Evolutionary conservation across 495 filamentous ascomycete species (phyloP).

Genomic region (Penicillium lividum): DNA sequence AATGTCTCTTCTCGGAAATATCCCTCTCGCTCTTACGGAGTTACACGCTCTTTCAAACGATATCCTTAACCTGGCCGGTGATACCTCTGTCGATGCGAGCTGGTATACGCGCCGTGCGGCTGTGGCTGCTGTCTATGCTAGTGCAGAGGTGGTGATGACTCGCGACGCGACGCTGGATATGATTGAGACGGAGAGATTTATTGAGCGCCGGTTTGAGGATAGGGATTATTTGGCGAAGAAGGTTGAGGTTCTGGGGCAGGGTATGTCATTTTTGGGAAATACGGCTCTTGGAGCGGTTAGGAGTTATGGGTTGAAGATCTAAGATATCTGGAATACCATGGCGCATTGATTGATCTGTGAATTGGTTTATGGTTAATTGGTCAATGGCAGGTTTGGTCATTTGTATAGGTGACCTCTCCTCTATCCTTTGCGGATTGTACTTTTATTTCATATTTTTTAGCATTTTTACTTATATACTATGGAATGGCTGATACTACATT

Average conservation of each 20-base stretch:
- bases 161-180: slow-evolving; percentile 70
- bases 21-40: slow-evolving; percentile 76
- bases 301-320: slow-evolving; percentile 53
- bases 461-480: background rate
- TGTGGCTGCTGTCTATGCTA: slow-evolving; percentile 78
- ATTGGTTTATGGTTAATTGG: background rate
- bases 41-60: slow-evolving; percentile 81
- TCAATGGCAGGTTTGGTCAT: background rate
- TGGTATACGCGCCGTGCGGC: slow-evolving; percentile 92
- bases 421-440: background rate
- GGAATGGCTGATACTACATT: background rate
- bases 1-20: slow-evolving; percentile 77
- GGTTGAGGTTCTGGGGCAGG: slow-evolving; percentile 64
- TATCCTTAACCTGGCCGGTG: slow-evolving; percentile 82
- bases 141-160: slow-evolving; percentile 90
- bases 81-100: slow-evolving; percentile 72
- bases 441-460: background rate
- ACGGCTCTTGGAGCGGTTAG: slow-evolving; percentile 44
- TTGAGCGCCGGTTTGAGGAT: slow-evolving; percentile 76
- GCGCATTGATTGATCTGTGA: background rate
- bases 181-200: slow-evolving; percentile 73
- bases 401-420: background rate
- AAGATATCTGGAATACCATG: background rate
- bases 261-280: slow-evolving; percentile 74
- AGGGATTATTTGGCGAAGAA: slow-evolving; percentile 56